Evolutionary conservation across 2,329 filamentous ascomycete species (phyloP).

Genomic region (Zymoseptoria ardabiliae): DNA sequence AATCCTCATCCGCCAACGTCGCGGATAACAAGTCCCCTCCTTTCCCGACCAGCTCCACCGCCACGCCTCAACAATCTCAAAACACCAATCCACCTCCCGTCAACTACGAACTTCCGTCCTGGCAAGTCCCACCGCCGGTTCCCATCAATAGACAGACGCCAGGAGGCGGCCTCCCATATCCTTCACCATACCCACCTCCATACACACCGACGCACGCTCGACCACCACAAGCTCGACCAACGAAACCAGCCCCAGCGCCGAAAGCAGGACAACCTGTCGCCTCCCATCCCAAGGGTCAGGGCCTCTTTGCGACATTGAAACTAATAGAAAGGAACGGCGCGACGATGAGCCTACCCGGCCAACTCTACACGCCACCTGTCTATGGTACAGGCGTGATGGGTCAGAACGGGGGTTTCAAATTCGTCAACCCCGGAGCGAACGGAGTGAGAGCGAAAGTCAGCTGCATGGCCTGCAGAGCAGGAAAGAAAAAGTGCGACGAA

Average conservation of each 20-base stretch:
- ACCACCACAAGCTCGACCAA: constrained; percentile 2
- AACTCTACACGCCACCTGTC: neutral
- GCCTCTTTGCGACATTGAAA: constrained; percentile 23
- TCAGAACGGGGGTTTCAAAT: neutral
- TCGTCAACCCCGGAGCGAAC: neutral
- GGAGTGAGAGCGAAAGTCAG: constrained; percentile 10
- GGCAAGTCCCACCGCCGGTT: constrained; percentile 20
- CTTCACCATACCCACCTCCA: constrained; percentile 16
- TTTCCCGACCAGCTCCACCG: neutral
- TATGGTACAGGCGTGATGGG: neutral
- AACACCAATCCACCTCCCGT: constrained; percentile 11
- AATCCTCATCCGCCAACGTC: neutral
- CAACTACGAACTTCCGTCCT: constrained; percentile 22
- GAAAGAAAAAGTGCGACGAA: constrained; percentile 16
- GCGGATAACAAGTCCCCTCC: neutral
- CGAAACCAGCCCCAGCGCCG: constrained; percentile 2
- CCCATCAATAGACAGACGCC: constrained; percentile 1
- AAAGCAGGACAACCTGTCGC: neutral
- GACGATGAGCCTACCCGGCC: neutral
- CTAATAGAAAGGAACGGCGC: neutral
- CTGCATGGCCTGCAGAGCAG: constrained; percentile 7
- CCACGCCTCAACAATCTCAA: neutral
- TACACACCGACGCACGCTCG: constrained; percentile 12
- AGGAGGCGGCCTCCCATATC: neutral
- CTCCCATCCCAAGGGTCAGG: constrained; percentile 8